phyloP scores from a whole-genome alignment of 2,329 filamentous ascomycete species.

The Xylariaceae sp. region DNA sequence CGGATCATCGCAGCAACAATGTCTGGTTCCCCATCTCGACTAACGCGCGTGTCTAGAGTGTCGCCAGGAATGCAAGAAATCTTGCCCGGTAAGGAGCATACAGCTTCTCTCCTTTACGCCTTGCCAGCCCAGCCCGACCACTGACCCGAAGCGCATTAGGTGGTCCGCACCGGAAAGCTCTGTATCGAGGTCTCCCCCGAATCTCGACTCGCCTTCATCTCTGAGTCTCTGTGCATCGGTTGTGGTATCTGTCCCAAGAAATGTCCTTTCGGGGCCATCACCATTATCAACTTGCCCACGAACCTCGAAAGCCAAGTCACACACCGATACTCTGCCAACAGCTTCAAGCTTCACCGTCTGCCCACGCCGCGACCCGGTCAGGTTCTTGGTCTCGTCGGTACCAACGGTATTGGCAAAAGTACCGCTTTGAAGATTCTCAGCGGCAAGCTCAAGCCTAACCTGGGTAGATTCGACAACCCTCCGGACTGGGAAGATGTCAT shows the following conservation, averaged over 20 bases:
- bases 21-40: not conserved
- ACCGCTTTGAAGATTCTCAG: conserved; percentile 98
- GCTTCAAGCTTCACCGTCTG: conserved; percentile 97
- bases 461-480: conserved; percentile 91
- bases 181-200: conserved; percentile 89
- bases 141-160: conserved; percentile 46
- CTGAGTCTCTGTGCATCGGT: conserved; percentile 90
- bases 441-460: conserved; percentile 96
- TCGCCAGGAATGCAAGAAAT: conserved; percentile 98
- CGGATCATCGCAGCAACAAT: conserved; percentile 16
- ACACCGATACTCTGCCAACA: conserved; percentile 98
- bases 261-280: conserved; percentile 96
- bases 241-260: conserved; percentile 99
- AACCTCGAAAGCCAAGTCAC: conserved; percentile 98
- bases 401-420: conserved; percentile 99
- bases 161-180: conserved; percentile 93
- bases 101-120: not conserved
- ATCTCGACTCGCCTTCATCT: conserved; percentile 96
- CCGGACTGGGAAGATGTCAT: conserved; percentile 99
- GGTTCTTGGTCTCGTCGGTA: conserved; percentile 92
- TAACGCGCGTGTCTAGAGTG: conserved; percentile 64
- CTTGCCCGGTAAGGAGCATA: conserved; percentile 50
- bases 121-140: not conserved
- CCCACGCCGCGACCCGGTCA: conserved; percentile 94
- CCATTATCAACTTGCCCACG: conserved; percentile 99